These are phyloP conservation scores for Neopestalotiopsis sp. DNA, from an alignment of 2,329 filamentous ascomycete species.

Conservation along the genomic window DNA sequence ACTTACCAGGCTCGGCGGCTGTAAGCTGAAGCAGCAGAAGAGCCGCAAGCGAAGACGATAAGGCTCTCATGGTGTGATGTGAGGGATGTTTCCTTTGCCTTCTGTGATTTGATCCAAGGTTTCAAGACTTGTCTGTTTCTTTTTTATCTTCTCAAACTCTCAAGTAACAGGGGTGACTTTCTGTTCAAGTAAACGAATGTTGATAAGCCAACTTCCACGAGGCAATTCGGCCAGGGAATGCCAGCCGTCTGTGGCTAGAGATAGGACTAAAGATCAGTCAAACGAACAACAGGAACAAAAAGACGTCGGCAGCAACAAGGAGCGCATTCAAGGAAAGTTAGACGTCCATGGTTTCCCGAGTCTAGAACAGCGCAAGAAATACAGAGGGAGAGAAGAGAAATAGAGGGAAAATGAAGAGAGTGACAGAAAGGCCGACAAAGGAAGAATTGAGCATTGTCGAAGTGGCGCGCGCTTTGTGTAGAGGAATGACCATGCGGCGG, in stretches of 20 bases:
- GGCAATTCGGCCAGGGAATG: slow-evolving; percentile 23
- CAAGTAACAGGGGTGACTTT: not conserved
- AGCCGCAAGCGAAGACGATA: slow-evolving; percentile 41
- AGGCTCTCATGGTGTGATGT: slow-evolving; percentile 48
- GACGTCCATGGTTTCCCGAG: not conserved
- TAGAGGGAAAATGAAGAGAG: not conserved
- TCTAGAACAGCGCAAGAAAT: slow-evolving; percentile 7
- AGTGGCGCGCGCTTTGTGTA: slow-evolving; percentile 24
- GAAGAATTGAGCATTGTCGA: slow-evolving; percentile 23
- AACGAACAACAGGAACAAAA: slow-evolving; percentile 24
- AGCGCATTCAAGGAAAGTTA: not conserved
- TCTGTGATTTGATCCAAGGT: slow-evolving; percentile 14
- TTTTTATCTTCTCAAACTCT: not conserved
- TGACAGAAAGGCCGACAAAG: slow-evolving; percentile 22
- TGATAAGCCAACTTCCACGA: slow-evolving; percentile 26
- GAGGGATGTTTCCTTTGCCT: not conserved
- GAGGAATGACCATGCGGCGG: slow-evolving; percentile 18
- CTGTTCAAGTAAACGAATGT: slow-evolving; percentile 28
- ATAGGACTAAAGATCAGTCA: slow-evolving; percentile 22
- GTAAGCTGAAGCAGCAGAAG: slow-evolving; percentile 46
- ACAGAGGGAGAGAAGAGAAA: slow-evolving; percentile 18
- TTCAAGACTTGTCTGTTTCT: slow-evolving; percentile 7
- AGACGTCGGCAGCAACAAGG: slow-evolving; percentile 18
- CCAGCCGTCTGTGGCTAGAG: slow-evolving; percentile 23
- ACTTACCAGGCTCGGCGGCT: slow-evolving; percentile 47